Conservation (phyloP, 129 eudicot species). For the Sambucus nigra region DNA sequence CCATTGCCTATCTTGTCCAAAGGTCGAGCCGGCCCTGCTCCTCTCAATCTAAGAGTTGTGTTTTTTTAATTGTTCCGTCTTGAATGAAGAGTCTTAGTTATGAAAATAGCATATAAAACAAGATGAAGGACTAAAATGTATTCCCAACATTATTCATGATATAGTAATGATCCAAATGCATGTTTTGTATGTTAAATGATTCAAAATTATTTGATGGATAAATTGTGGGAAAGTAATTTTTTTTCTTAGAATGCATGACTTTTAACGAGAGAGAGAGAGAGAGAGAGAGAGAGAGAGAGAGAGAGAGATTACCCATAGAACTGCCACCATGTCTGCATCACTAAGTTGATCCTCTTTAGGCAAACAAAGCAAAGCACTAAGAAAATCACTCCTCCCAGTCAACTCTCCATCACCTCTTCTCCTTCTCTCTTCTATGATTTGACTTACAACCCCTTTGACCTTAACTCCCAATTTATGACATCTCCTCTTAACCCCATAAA, state of each 20-base stretch:
- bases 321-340: slow-evolving; percentile 63
- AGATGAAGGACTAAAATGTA: too few species aligned
- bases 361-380: slow-evolving; percentile 64
- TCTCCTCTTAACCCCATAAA: slow-evolving; percentile 64
- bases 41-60: too few species aligned
- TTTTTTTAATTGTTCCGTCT: too few species aligned
- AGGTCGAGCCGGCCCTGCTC: too few species aligned
- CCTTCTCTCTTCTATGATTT: slow-evolving; percentile 42
- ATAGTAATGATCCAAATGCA: too few species aligned
- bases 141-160: too few species aligned
- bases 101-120: too few species aligned
- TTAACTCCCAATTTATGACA: slow-evolving; percentile 40
- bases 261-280: slow-evolving; percentile 19
- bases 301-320: slow-evolving; percentile 57
- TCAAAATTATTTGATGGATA: too few species aligned
- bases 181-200: too few species aligned
- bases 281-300: slow-evolving; percentile 14
- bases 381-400: slow-evolving; percentile 45
- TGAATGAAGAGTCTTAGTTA: too few species aligned
- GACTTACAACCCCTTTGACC: slow-evolving; percentile 45
- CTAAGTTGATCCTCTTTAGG: slow-evolving; percentile 64
- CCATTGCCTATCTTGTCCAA: too few species aligned
- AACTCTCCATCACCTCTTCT: slow-evolving; percentile 15
- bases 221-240: not conserved
- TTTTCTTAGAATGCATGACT: too few species aligned